Evolutionary conservation across 2,329 filamentous ascomycete genomes (phyloP).

Genomic region (Penicillium rolfsii): DNA sequence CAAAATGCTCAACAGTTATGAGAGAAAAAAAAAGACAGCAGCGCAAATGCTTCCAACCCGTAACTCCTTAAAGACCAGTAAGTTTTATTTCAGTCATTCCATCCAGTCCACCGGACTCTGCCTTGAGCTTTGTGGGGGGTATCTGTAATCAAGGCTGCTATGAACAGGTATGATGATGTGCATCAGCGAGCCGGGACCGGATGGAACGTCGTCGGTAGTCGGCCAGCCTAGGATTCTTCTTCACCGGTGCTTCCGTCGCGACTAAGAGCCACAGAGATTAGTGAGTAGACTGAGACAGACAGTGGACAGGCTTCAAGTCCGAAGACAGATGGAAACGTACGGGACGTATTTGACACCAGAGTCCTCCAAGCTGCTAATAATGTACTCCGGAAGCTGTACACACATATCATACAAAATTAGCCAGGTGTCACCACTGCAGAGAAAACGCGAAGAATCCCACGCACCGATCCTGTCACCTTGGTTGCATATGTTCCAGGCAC

Average conservation of each 20-base stretch:
- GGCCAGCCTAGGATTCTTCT: constrained; percentile 43
- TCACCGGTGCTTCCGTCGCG: constrained; percentile 53
- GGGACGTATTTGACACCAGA: constrained; percentile 65
- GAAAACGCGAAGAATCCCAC: constrained; percentile 28
- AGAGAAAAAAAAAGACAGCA: constrained; percentile 17
- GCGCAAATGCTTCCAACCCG: constrained; percentile 28
- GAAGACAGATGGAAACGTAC: constrained; percentile 40
- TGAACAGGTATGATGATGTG: constrained; percentile 3
- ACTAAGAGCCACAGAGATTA: constrained; percentile 29
- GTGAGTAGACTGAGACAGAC: constrained; percentile 2
- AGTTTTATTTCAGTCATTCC: constrained; percentile 7
- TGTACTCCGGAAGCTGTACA: constrained; percentile 58
- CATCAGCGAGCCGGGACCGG: background rate
- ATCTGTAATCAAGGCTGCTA: constrained; percentile 12
- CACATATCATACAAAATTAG: constrained; percentile 2
- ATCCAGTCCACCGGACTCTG: constrained; percentile 5
- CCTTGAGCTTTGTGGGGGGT: constrained; percentile 14
- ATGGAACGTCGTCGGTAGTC: constrained; percentile 3
- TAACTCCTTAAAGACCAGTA: constrained; percentile 26
- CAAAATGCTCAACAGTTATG: constrained; percentile 19
- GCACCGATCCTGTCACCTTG: constrained; percentile 81
- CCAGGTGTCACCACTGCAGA: background rate
- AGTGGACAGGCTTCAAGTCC: background rate
- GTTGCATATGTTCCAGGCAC: constrained; percentile 89
- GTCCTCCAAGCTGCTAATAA: constrained; percentile 59